Conservation (phyloP, 2,329 filamentous ascomycete species). For the Colletotrichum liriopes region DNA sequence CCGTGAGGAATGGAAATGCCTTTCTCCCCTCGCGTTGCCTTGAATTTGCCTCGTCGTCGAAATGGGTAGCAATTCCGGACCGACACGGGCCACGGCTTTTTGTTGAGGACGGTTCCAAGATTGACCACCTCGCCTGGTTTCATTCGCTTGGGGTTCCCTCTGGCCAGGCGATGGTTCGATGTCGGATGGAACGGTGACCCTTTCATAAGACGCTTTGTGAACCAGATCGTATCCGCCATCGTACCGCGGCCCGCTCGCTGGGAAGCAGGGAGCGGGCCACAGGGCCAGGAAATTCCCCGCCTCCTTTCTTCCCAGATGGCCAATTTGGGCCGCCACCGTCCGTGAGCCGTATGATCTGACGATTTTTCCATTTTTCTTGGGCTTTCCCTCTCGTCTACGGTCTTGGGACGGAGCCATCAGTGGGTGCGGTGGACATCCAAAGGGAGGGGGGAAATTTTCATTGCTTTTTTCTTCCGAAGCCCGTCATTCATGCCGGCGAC, state of each 20-base stretch:
- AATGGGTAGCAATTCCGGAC: not conserved
- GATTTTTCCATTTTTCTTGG: not conserved
- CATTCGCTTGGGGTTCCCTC: slow-evolving; percentile 18
- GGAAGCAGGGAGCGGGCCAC: not conserved
- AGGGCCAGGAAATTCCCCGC: slow-evolving; percentile 1
- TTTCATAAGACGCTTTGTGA: slow-evolving; percentile 8
- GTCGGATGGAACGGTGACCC: slow-evolving; percentile 18
- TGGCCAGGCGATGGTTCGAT: slow-evolving; percentile 36
- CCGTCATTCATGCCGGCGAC: slow-evolving; percentile 31
- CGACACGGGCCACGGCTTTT: slow-evolving; percentile 20
- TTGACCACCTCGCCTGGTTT: slow-evolving; percentile 21
- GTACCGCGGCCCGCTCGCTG: slow-evolving; percentile 25
- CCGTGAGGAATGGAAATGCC: not conserved
- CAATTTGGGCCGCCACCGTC: slow-evolving; percentile 2
- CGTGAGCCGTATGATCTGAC: slow-evolving; percentile 25
- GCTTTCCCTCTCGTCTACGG: not conserved
- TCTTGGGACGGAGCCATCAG: slow-evolving; percentile 1
- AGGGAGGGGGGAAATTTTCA: slow-evolving; percentile 4
- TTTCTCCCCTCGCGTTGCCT: not conserved
- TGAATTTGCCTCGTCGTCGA: not conserved
- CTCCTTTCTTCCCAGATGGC: slow-evolving; percentile 4
- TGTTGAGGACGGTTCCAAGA: slow-evolving; percentile 18
- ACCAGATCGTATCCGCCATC: slow-evolving; percentile 32
- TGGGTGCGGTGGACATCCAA: not conserved
- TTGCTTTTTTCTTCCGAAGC: slow-evolving; percentile 14